These are phyloP conservation scores for Volvox carteri DNA, from an alignment of 163 green algal genomes.

Conservation along the genomic window DNA sequence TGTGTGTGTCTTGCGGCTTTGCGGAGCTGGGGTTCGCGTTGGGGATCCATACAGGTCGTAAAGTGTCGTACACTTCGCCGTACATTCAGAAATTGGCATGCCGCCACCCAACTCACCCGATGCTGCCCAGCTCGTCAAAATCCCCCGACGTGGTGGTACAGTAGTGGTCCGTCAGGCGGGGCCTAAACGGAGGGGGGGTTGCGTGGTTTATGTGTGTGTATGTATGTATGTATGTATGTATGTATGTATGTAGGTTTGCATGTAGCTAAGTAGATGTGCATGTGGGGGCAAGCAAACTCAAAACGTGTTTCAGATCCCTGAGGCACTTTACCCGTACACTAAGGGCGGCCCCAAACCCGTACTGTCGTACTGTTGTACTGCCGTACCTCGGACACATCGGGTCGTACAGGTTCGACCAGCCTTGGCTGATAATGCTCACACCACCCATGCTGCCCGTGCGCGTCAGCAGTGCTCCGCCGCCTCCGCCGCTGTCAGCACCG, in stretches of 20 bases:
- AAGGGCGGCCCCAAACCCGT: no score
- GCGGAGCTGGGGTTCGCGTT: background rate
- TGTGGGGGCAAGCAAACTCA: no score
- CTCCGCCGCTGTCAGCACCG: background rate
- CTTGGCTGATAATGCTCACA: constrained; percentile 30
- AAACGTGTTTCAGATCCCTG: no score
- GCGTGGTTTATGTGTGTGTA: no score
- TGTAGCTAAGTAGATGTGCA: no score
- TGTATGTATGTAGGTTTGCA: no score
- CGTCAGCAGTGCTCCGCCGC: background rate
- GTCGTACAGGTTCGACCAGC: constrained; percentile 46
- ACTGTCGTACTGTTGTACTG: no score
- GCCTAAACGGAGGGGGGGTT: background rate
- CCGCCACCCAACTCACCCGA: background rate
- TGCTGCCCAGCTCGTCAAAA: background rate
- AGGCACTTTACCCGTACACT: no score
- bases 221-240: no score
- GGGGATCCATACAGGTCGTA: background rate
- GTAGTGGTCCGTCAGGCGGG: constrained; percentile 4
- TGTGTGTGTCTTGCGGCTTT: no score
- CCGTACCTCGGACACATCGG: constrained; percentile 29
- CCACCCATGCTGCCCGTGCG: constrained; percentile 9
- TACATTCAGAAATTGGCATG: background rate
- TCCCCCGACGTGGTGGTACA: constrained; percentile 5
- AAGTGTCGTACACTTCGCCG: background rate